Base-by-base conservation (phyloP, 2,329 filamentous ascomycete genomes). In the Pyricularia sp. region DNA sequence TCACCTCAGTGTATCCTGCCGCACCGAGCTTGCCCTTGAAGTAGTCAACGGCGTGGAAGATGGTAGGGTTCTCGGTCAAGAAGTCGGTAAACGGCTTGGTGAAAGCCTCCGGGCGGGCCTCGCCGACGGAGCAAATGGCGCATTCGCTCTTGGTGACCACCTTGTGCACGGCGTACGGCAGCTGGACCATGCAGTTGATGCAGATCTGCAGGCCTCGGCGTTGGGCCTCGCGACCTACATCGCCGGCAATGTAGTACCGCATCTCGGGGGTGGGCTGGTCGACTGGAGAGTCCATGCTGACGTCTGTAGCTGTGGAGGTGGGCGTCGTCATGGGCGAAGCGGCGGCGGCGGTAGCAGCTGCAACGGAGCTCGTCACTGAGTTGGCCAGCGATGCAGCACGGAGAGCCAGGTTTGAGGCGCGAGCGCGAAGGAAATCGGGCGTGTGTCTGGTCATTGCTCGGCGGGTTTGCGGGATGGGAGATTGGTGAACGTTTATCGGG, bases 1-100 rank as follows among this genome's bases (percentile, higher is more conserved):
- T 69, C 72, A 92, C 88, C 80, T 88, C 89, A 70, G 84, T 85
- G 79, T 92, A 99, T 64, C 93, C 94, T 55, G 87, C 83, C 58
- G 87, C 84, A 71, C 85, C 83, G 65, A 97, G 85, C 75, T 93
- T 89, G 69, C 84, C 82, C 74, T 90, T 88, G 77, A 97, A 92
- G 73, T 92, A 87, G 69, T 88, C 86, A 31, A 97, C 93, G 1
- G 92, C 88, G 76, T 99, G 95, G 78, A 97, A 99, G 65, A 97
- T 87, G 10, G 95, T 98, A 0, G 95, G 95, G 76, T 97, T 97
- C 71, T 91, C 86, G 64, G 89, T 91, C 81, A 98, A 86, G 77
- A 97, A 98, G 68, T 92, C 86, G 77, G 91, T 90, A 78, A 97
- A 97, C 0, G 93, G 92, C 79, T 93, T 84, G 10, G 92, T 91